Conservation (phyloP, 345 rosid species). For the Melaleuca alternifolia region DNA sequence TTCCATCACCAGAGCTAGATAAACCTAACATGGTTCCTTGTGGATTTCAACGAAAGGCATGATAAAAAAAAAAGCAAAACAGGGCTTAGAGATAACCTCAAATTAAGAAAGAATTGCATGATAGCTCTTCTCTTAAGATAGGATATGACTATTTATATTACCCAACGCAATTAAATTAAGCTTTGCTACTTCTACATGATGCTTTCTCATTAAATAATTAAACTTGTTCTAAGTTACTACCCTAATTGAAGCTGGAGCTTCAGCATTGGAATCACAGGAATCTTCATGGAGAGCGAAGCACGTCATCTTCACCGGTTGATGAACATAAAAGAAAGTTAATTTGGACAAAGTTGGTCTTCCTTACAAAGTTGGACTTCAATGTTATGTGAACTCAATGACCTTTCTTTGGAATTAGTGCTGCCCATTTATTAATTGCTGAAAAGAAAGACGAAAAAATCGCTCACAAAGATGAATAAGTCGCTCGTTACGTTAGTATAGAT, state of each 20-base stretch:
- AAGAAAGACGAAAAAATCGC: too few species aligned
- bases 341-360: neutral
- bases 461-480: too few species aligned
- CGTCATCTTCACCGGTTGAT: neutral
- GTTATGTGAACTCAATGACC: too few species aligned
- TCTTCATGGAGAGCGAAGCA: neutral
- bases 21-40: neutral
- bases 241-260: neutral
- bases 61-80: neutral
- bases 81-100: rapidly evolving
- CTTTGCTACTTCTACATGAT: neutral
- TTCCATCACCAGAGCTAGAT: neutral
- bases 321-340: neutral
- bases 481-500: too few species aligned
- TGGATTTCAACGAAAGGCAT: neutral
- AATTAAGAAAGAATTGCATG: neutral
- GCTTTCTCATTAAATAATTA: neutral
- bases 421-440: too few species aligned
- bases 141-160: neutral
- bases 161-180: neutral
- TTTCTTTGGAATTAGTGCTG: too few species aligned
- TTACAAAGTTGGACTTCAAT: neutral
- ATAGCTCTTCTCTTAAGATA: neutral
- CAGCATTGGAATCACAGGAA: neutral
- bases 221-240: neutral